phyloP scores from a whole-genome alignment of 2,329 filamentous ascomycete genomes.

The Colletotrichum orchidophilum region DNA sequence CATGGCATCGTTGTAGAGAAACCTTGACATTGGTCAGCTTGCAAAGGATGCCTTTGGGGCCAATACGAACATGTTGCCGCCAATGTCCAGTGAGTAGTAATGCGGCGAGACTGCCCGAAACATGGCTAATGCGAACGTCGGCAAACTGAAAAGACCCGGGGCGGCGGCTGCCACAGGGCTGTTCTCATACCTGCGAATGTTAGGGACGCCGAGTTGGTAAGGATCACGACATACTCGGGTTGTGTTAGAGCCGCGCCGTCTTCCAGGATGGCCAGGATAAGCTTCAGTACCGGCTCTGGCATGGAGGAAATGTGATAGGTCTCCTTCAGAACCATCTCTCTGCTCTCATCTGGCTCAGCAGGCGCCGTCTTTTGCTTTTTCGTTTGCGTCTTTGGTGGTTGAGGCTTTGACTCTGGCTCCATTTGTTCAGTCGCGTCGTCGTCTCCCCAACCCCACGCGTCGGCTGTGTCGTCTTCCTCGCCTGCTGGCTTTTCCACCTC shows the following conservation, averaged over 20 bases:
- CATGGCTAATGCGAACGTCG: constrained; percentile 78
- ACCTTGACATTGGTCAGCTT: constrained; percentile 54
- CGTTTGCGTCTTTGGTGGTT: constrained; percentile 30
- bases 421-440: constrained; percentile 60
- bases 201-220: not conserved
- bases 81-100: constrained; percentile 72
- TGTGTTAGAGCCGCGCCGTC: constrained; percentile 69
- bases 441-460: constrained; percentile 89
- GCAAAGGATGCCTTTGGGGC: not conserved
- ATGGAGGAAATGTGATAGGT: constrained; percentile 90
- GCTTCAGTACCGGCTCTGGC: constrained; percentile 78
- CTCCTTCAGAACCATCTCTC: constrained; percentile 83
- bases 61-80: constrained; percentile 69
- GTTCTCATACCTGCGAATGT: constrained; percentile 48
- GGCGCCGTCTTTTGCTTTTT: constrained; percentile 30
- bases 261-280: constrained; percentile 68
- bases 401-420: constrained; percentile 39
- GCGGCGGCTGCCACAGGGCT: constrained; percentile 74
- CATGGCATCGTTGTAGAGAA: constrained; percentile 73
- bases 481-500: constrained; percentile 38
- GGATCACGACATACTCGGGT: constrained; percentile 51
- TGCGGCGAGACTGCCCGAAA: constrained; percentile 81
- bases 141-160: constrained; percentile 75
- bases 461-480: constrained; percentile 61
- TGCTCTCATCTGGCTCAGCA: constrained; percentile 47